Evolutionary conservation across 129 eudicot genomes (phyloP).

Genomic region (Helichrysum umbraculigerum): DNA sequence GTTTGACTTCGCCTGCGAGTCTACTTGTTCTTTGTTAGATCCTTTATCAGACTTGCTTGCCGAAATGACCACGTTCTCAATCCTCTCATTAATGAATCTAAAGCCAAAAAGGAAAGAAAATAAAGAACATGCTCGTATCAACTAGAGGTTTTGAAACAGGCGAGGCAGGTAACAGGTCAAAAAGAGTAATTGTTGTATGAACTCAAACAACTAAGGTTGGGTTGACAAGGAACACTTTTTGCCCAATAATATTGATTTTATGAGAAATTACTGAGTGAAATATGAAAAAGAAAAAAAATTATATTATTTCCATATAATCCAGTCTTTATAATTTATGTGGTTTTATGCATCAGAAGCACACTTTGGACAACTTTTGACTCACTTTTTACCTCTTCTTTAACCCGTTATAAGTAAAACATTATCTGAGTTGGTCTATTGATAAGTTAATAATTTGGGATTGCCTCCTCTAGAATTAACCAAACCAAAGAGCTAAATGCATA

Average conservation of each 20-base stretch:
- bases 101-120: conserved; percentile 28
- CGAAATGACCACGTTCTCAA: conserved; percentile 69
- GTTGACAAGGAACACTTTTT: neutral
- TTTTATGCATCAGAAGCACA: neutral
- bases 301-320: neutral
- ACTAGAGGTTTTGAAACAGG: conserved; percentile 1
- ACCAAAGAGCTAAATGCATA: conserved; percentile 13
- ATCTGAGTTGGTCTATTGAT: neutral
- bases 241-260: neutral
- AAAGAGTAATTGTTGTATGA: neutral
- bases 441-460: conserved; percentile 3
- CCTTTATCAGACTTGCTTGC: conserved; percentile 57
- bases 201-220: neutral
- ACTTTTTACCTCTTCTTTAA: neutral
- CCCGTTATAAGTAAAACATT: conserved; percentile 9
- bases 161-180: neutral
- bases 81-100: conserved; percentile 98
- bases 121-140: conserved; percentile 13
- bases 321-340: neutral
- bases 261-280: neutral
- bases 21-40: conserved; percentile 39
- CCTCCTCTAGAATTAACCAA: conserved; percentile 1
- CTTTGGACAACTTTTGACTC: neutral
- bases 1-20: conserved; percentile 44
- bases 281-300: neutral